A percentile compares a stretch with the other conserved stretches of the same genome.
Evolutionary conservation across 2,329 filamentous ascomycete species (phyloP).

Genomic region (Thelonectria blattea): DNA sequence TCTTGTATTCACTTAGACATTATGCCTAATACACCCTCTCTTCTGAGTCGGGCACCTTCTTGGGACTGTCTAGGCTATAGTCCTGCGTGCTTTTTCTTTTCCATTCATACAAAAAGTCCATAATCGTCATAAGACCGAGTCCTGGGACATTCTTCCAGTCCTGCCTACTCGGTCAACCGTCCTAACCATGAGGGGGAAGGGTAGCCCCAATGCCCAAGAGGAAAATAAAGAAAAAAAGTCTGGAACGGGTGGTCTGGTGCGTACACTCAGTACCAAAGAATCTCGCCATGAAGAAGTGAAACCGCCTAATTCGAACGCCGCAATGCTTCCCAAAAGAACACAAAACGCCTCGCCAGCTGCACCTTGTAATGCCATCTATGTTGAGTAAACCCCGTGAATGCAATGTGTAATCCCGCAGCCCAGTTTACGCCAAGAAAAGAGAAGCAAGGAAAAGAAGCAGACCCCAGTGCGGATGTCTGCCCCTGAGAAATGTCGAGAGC

Average conservation of each 20-base stretch:
- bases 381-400: conserved; percentile 25
- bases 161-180: conserved; percentile 20
- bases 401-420: conserved; percentile 12
- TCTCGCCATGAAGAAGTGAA: conserved; percentile 26
- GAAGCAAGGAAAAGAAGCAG: conserved; percentile 11
- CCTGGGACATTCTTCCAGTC: conserved; percentile 20
- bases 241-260: conserved; percentile 27
- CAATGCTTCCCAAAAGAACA: conserved; percentile 19
- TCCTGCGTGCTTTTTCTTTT: conserved; percentile 27
- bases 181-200: conserved; percentile 21
- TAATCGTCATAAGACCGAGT: conserved; percentile 30
- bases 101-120: conserved; percentile 26
- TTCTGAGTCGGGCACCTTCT: conserved; percentile 20
- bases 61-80: conserved; percentile 26
- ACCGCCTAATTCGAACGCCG: conserved; percentile 14
- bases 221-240: conserved; percentile 5
- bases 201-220: conserved; percentile 26
- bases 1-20: conserved; percentile 32
- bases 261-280: conserved; percentile 36
- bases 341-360: conserved; percentile 34
- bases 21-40: conserved; percentile 26
- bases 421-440: conserved; percentile 3
- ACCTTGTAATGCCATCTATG: conserved; percentile 25
- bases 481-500: neutral
- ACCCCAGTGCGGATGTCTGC: neutral